Evolutionary conservation across 257 asterid genomes (phyloP), one percentile per base, ranked within the genome.

Genomic region (Oldenlandia corymbosa): DNA sequence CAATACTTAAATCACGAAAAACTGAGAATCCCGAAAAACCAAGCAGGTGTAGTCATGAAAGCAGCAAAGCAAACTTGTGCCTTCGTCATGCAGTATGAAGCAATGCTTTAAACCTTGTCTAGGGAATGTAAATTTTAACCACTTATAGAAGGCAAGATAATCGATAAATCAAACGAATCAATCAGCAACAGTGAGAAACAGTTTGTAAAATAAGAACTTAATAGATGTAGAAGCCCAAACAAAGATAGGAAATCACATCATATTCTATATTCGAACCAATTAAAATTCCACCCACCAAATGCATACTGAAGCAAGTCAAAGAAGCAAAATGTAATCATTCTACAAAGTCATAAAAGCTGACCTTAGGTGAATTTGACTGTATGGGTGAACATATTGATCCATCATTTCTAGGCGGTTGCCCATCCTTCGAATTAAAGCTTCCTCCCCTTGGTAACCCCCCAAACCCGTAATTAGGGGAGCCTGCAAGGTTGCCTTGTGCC

Each of bases 321-420:
- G 43, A 28, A 66, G 58, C 47, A 61, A 45, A 51, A n/a, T 18
- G 60, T 51, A 23, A 66, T 51, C 48, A 52, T 59, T 64, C 55
- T 20, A 24, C 65, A 62, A 47, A 28, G 49, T 58, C 20, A 26
- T 27, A 21, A 37, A 50, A 57, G 16, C 37, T 27, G 46, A 90
- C 99, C 96, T 90, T 85, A 1, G 96, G 96, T 36, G 99, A 94
- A 82, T 86, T 90, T 72, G 99, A 84, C 70, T 88, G 99, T 75
- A 68, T 92, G 0, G 96, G 96, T 23, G 99, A 94, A 82, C 99
- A 94, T 68, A 93, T 81, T 67, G 99, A 81, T 68, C 95, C 96
- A 68, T 90, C 99, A 74, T 94, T 94, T 85, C 96, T 85, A 1
- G 87, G 83, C 42, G 94, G 90, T 60, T 84, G 99, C 48, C 95